Conservation (phyloP, 2,329 filamentous ascomycete species). For the Pezicula radicicola region DNA sequence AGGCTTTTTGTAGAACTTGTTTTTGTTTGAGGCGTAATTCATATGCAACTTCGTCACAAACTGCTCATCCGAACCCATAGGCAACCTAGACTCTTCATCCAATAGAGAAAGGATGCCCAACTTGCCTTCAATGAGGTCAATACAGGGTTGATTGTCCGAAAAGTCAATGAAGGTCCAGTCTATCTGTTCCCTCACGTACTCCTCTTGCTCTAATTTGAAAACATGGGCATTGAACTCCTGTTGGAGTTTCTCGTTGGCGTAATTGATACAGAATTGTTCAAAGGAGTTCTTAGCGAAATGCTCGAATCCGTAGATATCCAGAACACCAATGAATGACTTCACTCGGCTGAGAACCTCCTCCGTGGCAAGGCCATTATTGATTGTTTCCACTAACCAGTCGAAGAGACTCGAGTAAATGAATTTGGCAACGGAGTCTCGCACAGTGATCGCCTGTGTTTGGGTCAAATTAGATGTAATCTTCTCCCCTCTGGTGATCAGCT, state of each 20-base stretch:
- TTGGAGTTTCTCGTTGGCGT: conserved; percentile 98
- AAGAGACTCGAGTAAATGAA: conserved; percentile 98
- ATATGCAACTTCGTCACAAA: conserved; percentile 96
- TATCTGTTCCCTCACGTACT: conserved; percentile 93
- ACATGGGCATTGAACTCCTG: conserved; percentile 99
- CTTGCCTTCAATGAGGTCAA: conserved; percentile 96
- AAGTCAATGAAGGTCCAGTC: conserved; percentile 99
- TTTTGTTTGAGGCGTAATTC: conserved; percentile 86
- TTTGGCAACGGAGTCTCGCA: conserved; percentile 95
- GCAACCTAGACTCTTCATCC: conserved; percentile 93
- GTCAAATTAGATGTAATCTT: conserved; percentile 96
- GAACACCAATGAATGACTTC: conserved; percentile 89
- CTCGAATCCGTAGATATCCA: conserved; percentile 99
- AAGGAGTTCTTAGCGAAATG: conserved; percentile 99
- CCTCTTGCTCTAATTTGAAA: conserved; percentile 98
- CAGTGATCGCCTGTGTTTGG: conserved; percentile 88
- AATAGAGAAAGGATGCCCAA: conserved; percentile 88
- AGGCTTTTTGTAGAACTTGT: conserved; percentile 98
- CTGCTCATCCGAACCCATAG: conserved; percentile 96
- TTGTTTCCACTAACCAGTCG: conserved; percentile 98
- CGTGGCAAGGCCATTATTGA: conserved; percentile 86
- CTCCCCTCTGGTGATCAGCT: conserved; percentile 91
- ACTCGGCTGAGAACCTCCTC: conserved; percentile 82
- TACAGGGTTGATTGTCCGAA: conserved; percentile 98
- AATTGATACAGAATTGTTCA: conserved; percentile 99